Conservation (phyloP, 129 eudicot genomes). For the Solidago caesia region DNA sequence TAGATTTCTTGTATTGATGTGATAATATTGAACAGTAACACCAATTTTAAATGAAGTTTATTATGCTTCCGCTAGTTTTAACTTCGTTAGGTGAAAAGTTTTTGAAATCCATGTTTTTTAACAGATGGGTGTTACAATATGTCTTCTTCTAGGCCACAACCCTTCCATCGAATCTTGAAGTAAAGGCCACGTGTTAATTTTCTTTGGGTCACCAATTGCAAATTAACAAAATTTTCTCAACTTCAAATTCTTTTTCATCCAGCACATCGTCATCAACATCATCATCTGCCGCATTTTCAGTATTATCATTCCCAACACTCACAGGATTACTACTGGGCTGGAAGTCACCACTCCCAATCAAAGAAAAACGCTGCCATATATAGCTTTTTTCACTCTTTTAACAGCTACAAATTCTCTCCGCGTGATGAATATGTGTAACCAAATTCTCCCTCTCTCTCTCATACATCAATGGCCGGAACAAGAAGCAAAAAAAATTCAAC, state of each 20-base stretch:
- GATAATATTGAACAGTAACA: too few relatives aligned
- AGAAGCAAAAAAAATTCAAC: too few relatives aligned
- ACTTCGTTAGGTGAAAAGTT: too few relatives aligned
- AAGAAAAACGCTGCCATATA: conserved; percentile 31
- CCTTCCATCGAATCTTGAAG: conserved; percentile 83
- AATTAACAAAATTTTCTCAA: conserved; percentile 48
- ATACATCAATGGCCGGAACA: too few relatives aligned
- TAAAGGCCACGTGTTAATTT: conserved; percentile 39
- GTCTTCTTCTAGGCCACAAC: conserved; percentile 59
- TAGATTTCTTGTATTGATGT: too few relatives aligned
- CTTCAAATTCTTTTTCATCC: conserved; percentile 61
- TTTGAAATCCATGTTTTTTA: too few relatives aligned
- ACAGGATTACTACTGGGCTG: background rate
- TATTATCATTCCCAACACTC: conserved; percentile 17
- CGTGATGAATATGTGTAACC: too few relatives aligned
- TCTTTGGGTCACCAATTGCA: conserved; percentile 72
- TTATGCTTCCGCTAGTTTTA: too few relatives aligned
- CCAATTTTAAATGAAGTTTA: too few relatives aligned
- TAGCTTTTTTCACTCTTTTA: conserved; percentile 73
- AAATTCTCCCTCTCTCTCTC: too few relatives aligned
- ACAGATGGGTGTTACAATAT: too few relatives aligned
- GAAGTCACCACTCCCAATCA: conserved; percentile 30
- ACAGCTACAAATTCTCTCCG: background rate
- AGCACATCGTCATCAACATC: conserved; percentile 36
- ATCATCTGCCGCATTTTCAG: conserved; percentile 30